phyloP scores from a whole-genome alignment of 1,139 yeast species.

The Zygosaccharomyces pseudobailii region DNA sequence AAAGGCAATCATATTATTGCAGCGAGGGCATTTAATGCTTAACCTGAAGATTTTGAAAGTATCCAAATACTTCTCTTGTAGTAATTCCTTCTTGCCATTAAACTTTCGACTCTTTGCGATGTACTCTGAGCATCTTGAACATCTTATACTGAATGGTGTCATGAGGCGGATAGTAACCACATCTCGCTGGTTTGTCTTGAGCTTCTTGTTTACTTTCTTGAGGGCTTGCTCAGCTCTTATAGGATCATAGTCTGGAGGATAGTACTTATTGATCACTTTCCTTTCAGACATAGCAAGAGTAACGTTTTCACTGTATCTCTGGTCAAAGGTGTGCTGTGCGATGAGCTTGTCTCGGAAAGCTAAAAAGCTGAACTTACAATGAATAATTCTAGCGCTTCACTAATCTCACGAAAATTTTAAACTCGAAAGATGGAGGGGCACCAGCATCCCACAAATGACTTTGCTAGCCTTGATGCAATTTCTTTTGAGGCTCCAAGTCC shows the following conservation, averaged over 20 bases:
- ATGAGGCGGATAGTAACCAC: constrained; percentile 68
- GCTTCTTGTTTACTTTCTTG: constrained; percentile 38
- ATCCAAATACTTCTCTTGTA: constrained; percentile 68
- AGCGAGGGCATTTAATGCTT: constrained; percentile 77
- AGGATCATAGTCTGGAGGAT: constrained; percentile 90
- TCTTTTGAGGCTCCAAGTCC: background rate
- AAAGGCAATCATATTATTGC: constrained; percentile 68
- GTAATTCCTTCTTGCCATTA: constrained; percentile 79
- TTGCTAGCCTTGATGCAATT: background rate
- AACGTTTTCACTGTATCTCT: background rate
- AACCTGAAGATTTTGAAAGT: constrained; percentile 62
- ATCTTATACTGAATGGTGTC: constrained; percentile 92
- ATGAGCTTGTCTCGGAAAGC: background rate
- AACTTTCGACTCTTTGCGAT: constrained; percentile 82
- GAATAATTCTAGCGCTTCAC: background rate
- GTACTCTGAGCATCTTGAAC: constrained; percentile 75
- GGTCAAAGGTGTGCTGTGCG: background rate
- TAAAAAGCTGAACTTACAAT: background rate
- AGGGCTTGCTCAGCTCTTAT: constrained; percentile 49
- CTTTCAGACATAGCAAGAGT: constrained; percentile 66
- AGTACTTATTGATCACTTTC: constrained; percentile 80
- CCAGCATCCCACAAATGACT: background rate
- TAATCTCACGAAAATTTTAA: background rate
- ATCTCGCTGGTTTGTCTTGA: constrained; percentile 42
- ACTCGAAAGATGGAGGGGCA: background rate